phyloP scores from a whole-genome alignment of 768 basidiomycete genomes.

The Imleria badia region DNA sequence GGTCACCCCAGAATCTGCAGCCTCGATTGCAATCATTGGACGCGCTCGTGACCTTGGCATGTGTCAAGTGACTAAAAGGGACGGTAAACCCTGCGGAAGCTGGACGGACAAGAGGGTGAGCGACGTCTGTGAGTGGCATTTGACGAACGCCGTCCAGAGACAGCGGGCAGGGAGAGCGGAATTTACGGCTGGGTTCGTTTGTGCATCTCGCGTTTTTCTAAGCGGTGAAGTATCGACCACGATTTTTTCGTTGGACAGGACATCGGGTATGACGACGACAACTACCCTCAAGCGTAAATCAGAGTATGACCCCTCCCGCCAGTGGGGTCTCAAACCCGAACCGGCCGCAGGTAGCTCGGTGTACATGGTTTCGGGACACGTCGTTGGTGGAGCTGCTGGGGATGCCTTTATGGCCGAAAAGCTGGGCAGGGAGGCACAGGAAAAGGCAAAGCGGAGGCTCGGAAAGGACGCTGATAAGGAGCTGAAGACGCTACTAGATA shows the following conservation, averaged over 20 bases:
- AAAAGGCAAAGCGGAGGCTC: conserved; percentile 64
- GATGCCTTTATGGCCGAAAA: conserved; percentile 61
- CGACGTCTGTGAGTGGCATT: conserved; percentile 90
- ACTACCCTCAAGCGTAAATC: conserved; percentile 49
- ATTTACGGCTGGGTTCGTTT: conserved; percentile 74
- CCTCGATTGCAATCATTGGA: conserved; percentile 82
- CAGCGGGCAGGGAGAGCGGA: conserved; percentile 78
- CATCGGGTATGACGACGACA: conserved; percentile 63
- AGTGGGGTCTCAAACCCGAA: conserved; percentile 73
- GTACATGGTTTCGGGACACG: conserved; percentile 80
- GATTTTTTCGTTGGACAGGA: conserved; percentile 41
- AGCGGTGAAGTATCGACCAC: neutral
- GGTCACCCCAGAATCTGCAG: conserved; percentile 79
- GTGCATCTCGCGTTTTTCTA: neutral
- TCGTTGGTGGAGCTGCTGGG: conserved; percentile 51
- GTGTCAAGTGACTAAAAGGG: conserved; percentile 74
- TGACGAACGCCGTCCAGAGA: conserved; percentile 76
- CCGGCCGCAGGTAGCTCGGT: conserved; percentile 46
- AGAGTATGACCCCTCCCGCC: conserved; percentile 64
- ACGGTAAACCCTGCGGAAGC: conserved; percentile 77
- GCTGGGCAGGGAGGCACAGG: conserved; percentile 79
- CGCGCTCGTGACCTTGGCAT: conserved; percentile 84
- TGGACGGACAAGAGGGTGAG: conserved; percentile 92
- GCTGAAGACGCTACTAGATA: conserved; percentile 57
- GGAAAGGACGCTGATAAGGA: conserved; percentile 60